A percentile compares a stretch with the other conserved stretches of the same genome.
Evolutionary conservation across 2,329 filamentous ascomycete genomes (phyloP).

Genomic region (Atkinsonella hypoxylon): DNA sequence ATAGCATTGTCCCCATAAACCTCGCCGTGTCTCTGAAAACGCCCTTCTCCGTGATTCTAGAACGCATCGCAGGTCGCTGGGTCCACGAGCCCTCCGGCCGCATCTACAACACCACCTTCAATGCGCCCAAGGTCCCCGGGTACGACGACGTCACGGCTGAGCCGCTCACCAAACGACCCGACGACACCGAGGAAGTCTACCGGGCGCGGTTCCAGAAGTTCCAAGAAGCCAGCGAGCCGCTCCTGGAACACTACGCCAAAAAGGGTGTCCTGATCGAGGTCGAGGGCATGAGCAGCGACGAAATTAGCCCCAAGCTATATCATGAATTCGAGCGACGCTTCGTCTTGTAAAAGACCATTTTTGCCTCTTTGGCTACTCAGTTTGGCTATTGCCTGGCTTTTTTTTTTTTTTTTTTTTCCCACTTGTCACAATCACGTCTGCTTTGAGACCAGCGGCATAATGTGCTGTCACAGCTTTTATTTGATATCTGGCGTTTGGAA

Average conservation of each 20-base stretch:
- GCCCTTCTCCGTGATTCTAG: slow-evolving; percentile 73
- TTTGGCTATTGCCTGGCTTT: neutral
- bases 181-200: slow-evolving; percentile 84
- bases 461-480: neutral
- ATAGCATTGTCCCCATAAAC: slow-evolving; percentile 83
- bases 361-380: neutral
- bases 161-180: slow-evolving; percentile 63
- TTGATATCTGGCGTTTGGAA: neutral
- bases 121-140: slow-evolving; percentile 68
- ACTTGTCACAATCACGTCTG: neutral
- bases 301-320: slow-evolving; percentile 86
- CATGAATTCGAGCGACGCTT: slow-evolving; percentile 73
- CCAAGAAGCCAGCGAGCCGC: slow-evolving; percentile 69
- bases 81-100: slow-evolving; percentile 84
- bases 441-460: neutral
- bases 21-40: slow-evolving; percentile 80
- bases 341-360: slow-evolving; percentile 14
- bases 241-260: slow-evolving; percentile 80
- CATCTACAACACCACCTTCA: slow-evolving; percentile 92
- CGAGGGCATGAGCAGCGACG: slow-evolving; percentile 79
- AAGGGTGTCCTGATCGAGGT: slow-evolving; percentile 80
- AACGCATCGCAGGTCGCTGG: slow-evolving; percentile 85
- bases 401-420: slow-evolving; percentile 3
- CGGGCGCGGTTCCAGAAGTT: slow-evolving; percentile 70
- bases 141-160: slow-evolving; percentile 89